phyloP scores from a whole-genome alignment of 345 rosid genomes.

The Aquilaria malaccensis region DNA sequence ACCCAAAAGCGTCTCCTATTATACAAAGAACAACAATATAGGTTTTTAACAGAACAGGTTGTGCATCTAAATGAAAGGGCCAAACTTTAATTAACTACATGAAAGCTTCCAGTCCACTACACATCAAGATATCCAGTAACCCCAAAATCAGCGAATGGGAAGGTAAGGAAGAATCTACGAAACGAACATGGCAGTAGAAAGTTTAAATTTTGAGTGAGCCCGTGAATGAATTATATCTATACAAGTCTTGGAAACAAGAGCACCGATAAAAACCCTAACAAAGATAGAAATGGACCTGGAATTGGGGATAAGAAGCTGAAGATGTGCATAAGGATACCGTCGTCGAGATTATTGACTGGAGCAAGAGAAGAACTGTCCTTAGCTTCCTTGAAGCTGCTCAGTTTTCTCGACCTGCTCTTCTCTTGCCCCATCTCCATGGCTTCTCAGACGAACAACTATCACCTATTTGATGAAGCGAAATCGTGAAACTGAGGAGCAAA shows the following conservation, averaged over 20 bases:
- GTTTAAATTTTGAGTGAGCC: not conserved
- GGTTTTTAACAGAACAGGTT: too few species aligned
- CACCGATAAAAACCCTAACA: too few species aligned
- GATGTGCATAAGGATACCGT: conserved; percentile 98
- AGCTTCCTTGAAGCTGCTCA: not conserved
- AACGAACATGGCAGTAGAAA: conserved; percentile 3
- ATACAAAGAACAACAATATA: too few species aligned
- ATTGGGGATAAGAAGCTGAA: conserved; percentile 90
- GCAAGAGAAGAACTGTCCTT: conserved; percentile 15
- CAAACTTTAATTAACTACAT: not conserved
- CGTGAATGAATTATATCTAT: not conserved
- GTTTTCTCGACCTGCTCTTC: conserved; percentile 1
- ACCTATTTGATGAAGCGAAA: too few species aligned
- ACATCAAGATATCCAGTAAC: too few species aligned
- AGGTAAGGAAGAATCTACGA: not conserved
- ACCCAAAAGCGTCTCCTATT: too few species aligned
- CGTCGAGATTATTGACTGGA: conserved; percentile 73
- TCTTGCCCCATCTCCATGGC: conserved; percentile 14
- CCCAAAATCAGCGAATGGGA: not conserved
- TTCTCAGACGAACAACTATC: not conserved
- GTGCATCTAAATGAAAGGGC: too few species aligned
- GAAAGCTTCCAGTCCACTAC: not conserved
- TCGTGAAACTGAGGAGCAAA: too few species aligned
- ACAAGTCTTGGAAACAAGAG: not conserved
- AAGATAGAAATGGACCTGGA: conserved; percentile 45